Conservation (phyloP, 805 yeast genomes). For the Suhomyces emberorum region DNA sequence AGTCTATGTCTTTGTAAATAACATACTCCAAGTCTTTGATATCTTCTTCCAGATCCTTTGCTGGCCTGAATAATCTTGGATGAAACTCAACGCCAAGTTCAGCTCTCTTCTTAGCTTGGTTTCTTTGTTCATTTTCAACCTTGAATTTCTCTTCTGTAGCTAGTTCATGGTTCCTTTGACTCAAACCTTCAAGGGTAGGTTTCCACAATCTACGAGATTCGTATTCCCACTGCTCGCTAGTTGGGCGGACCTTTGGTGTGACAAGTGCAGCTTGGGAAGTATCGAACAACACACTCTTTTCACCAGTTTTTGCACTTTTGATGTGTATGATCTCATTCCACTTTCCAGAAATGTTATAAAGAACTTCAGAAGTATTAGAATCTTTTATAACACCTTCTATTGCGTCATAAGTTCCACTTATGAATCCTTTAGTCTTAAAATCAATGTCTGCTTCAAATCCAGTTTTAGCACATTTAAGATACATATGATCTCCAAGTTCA, state of each 20-base stretch:
- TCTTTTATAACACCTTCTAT: slow-evolving; percentile 69
- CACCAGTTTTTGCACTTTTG: slow-evolving; percentile 45
- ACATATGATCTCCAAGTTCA: slow-evolving; percentile 90
- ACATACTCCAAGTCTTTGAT: slow-evolving; percentile 56
- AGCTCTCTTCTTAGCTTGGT: slow-evolving; percentile 62
- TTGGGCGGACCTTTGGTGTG: slow-evolving; percentile 71
- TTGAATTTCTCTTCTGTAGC: slow-evolving; percentile 88
- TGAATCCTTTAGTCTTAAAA: slow-evolving; percentile 92
- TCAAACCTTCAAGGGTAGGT: slow-evolving; percentile 77
- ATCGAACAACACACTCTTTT: slow-evolving; percentile 40
- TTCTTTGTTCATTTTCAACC: slow-evolving; percentile 86
- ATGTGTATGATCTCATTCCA: slow-evolving; percentile 88
- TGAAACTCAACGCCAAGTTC: slow-evolving; percentile 79
- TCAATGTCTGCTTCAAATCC: slow-evolving; percentile 77
- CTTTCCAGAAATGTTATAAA: slow-evolving; percentile 77
- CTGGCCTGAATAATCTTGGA: slow-evolving; percentile 69
- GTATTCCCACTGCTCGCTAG: slow-evolving; percentile 71
- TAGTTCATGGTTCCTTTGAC: slow-evolving; percentile 66
- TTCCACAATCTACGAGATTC: slow-evolving; percentile 87
- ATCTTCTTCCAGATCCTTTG: slow-evolving; percentile 19
- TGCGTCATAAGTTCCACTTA: slow-evolving; percentile 87
- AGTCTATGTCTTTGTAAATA: slow-evolving; percentile 57
- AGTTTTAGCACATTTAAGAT: slow-evolving; percentile 58
- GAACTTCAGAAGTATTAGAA: slow-evolving; percentile 46
- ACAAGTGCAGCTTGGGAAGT: slow-evolving; percentile 51